phyloP scores from a whole-genome alignment of 805 yeast genomes.

The Pichia sporocuriosa region DNA sequence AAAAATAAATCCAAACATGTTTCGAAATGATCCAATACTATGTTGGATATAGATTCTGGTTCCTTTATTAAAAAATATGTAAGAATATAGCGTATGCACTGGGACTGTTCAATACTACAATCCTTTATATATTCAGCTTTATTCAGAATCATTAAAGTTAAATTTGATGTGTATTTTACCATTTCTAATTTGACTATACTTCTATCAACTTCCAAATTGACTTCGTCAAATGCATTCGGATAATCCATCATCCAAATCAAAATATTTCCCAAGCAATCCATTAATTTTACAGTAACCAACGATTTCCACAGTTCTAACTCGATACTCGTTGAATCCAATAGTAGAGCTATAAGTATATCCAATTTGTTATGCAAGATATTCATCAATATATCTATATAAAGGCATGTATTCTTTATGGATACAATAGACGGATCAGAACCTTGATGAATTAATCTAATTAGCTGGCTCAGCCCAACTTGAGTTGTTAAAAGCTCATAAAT shows the following conservation, averaged over 20 bases:
- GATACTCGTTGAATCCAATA: neutral
- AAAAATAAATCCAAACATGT: neutral
- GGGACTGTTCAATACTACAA: neutral
- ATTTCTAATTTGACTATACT: neutral
- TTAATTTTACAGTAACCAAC: constrained; percentile 14
- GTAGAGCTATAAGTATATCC: neutral
- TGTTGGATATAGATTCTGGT: neutral
- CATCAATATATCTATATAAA: constrained; percentile 5
- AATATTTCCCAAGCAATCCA: constrained; percentile 10
- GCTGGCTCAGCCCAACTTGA: constrained; percentile 18
- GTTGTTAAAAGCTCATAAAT: constrained; percentile 13
- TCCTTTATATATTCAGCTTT: neutral
- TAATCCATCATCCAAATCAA: constrained; percentile 6
- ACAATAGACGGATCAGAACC: neutral
- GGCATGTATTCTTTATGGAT: constrained; percentile 7
- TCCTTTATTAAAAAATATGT: constrained; percentile 1
- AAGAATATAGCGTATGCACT: neutral
- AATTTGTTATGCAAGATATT: neutral
- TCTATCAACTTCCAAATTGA: neutral
- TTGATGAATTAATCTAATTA: constrained; percentile 3
- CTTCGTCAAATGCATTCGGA: neutral
- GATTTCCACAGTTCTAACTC: constrained; percentile 6
- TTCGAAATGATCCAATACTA: constrained; percentile 4
- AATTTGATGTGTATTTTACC: neutral
- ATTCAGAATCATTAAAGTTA: neutral